Conservation (phyloP, 441 rosid species). For the Erodium texanum region DNA sequence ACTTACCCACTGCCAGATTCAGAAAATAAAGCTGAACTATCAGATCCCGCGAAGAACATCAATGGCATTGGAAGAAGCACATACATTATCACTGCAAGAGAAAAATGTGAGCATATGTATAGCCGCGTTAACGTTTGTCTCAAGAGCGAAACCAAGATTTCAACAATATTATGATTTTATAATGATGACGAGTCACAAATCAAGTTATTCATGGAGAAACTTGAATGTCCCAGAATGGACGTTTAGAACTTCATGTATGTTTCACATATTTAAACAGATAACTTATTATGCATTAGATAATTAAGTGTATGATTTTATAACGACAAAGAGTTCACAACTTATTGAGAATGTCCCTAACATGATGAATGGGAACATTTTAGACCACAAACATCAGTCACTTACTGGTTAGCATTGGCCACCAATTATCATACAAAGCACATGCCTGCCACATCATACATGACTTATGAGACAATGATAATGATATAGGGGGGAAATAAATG, state of each 20-base stretch:
- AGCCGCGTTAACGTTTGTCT: not conserved
- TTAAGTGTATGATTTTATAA: not conserved
- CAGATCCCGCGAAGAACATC: constrained; percentile 72
- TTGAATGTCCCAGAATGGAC: not conserved
- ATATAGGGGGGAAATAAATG: not conserved
- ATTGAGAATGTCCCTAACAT: not conserved
- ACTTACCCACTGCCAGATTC: constrained; percentile 58
- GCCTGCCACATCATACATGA: constrained; percentile 43
- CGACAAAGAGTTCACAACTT: not conserved
- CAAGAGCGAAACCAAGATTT: not conserved
- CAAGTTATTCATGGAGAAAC: not conserved
- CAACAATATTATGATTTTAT: not conserved
- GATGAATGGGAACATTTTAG: not conserved
- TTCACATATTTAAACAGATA: not conserved
- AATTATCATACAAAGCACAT: constrained; percentile 80
- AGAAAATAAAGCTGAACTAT: constrained; percentile 42
- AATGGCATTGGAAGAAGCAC: constrained; percentile 96
- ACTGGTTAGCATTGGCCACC: constrained; percentile 99
- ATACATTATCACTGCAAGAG: constrained; percentile 62
- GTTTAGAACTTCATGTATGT: not conserved
- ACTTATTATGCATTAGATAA: not conserved
- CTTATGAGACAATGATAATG: constrained; percentile 10
- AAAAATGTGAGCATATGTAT: not conserved
- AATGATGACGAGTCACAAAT: too few relatives aligned
- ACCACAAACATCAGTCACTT: constrained; percentile 15